These are phyloP conservation scores for Yamadazyma taylorii DNA, from an alignment of 1,139 yeast species.

Conservation along the genomic window DNA sequence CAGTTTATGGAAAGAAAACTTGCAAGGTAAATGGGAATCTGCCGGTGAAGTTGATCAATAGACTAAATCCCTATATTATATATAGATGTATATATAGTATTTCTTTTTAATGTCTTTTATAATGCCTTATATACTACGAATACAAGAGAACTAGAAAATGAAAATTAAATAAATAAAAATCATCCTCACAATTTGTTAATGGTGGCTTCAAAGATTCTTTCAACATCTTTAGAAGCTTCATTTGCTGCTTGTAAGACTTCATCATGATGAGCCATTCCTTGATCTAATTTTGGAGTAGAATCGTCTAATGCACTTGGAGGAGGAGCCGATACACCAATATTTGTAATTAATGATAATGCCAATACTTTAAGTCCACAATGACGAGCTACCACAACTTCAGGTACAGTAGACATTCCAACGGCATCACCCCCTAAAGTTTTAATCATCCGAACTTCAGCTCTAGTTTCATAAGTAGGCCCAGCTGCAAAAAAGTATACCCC, in stretches of 20 bases:
- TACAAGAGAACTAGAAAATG: background rate
- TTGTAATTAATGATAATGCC: conserved; percentile 85
- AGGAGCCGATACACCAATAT: conserved; percentile 70
- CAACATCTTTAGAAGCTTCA: conserved; percentile 78
- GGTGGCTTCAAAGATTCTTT: conserved; percentile 63
- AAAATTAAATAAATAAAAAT: background rate
- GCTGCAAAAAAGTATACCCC: conserved; percentile 85
- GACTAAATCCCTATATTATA: conserved; percentile 1
- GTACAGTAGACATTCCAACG: conserved; percentile 98
- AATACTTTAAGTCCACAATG: conserved; percentile 80
- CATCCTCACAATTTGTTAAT: conserved; percentile 43
- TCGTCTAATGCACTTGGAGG: conserved; percentile 73
- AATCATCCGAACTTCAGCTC: conserved; percentile 87
- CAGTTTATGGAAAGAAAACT: conserved; percentile 93
- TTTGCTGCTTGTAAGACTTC: conserved; percentile 87
- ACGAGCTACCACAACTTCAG: conserved; percentile 91
- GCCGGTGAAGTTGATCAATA: conserved; percentile 92
- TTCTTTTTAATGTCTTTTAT: conserved; percentile 2
- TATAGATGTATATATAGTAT: too few species aligned
- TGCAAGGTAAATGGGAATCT: conserved; percentile 93
- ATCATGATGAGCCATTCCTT: conserved; percentile 84
- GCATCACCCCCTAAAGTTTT: conserved; percentile 82
- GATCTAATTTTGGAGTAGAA: conserved; percentile 53
- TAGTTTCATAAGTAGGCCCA: conserved; percentile 92
- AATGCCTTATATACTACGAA: conserved; percentile 3